Conservation (phyloP, 2,329 filamentous ascomycete species). For the Trichophyton schoenleinii region DNA sequence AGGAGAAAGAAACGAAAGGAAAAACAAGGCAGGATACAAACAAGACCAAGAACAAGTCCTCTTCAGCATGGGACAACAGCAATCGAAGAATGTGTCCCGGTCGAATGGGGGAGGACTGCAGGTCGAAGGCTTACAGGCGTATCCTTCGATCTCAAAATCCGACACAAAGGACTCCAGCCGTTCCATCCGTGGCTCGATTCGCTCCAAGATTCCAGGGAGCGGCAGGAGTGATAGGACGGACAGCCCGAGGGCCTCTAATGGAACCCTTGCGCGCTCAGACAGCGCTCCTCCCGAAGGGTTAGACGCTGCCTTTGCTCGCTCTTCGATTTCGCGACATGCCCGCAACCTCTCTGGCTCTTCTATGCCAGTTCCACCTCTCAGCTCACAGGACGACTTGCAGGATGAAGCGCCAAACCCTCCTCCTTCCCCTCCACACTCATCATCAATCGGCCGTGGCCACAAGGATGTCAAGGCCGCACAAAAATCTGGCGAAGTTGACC, state of each 20-base stretch:
- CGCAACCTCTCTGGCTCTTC: conserved; percentile 26
- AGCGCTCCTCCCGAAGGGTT: conserved; percentile 46
- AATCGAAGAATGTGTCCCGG: conserved; percentile 44
- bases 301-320: conserved; percentile 64
- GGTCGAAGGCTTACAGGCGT: conserved; percentile 59
- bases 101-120: conserved; percentile 32
- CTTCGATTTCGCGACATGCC: conserved; percentile 43
- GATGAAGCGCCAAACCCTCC: conserved; percentile 49
- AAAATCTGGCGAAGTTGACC: conserved; percentile 78
- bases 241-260: conserved; percentile 65
- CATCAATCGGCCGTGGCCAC: conserved; percentile 58
- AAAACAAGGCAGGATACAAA: background rate
- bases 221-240: conserved; percentile 44
- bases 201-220: conserved; percentile 65
- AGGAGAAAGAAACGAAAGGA: background rate
- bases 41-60: background rate
- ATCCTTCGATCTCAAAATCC: conserved; percentile 81
- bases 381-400: conserved; percentile 23
- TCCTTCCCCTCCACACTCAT: conserved; percentile 72
- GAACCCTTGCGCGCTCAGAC: conserved; percentile 51
- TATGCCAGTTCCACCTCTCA: conserved; percentile 25
- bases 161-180: conserved; percentile 88
- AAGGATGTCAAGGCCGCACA: conserved; percentile 71
- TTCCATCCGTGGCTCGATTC: conserved; percentile 66
- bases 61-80: conserved; percentile 38